Base-by-base conservation (phyloP, 2,329 filamentous ascomycete species). In the Colletotrichum magnum region DNA sequence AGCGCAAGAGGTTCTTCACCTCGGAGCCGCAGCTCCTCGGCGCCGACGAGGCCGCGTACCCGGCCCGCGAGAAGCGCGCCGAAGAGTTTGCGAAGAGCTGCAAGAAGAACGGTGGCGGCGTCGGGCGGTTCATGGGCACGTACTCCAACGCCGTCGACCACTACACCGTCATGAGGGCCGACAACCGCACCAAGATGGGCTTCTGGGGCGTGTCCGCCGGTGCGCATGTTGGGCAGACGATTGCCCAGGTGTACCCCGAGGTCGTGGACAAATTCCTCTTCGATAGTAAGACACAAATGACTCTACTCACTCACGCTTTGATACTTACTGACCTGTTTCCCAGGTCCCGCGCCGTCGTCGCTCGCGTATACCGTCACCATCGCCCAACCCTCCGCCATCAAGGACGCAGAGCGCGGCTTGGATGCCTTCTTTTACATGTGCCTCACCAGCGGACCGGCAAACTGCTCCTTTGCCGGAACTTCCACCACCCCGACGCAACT, bases 121-220 rank as follows among this genome's bases (percentile, higher is more conserved):
- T 65, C 24, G 63, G 56, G 9, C 39, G 48, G 36, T 60, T 65
- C 47, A 60, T 65, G 56, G 63, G 63, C 7, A 65, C 63, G 18
- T 65, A 65, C 48, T 32, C 63, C 26, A 65, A 48, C 6, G 56
- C 63, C n/a, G 56, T 65, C 12, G 63, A 65, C 5, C 63, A 65
- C 56, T 60, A 65, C 21, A 28, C 48, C 47, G 56, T 65, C 39
- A 54, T 65, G 63, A 65, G 36, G 48, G 56, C 56, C 15, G 63
- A 65, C 9, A 65, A 60, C 48, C 63, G 63, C 13, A 65, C 63
- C 18, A 65, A 65, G 48, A 9, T 65, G 47, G 56, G 63, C 1
- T 53, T 65, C 48, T 65, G 63, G 63, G 63, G 63, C 1, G 1
- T 54, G 13, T 65, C 63, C 12, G 59, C 63, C 5, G 63, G 63